phyloP scores from a whole-genome alignment of 2,329 filamentous ascomycete species.

The Paecilomyces dactylethromorphus region DNA sequence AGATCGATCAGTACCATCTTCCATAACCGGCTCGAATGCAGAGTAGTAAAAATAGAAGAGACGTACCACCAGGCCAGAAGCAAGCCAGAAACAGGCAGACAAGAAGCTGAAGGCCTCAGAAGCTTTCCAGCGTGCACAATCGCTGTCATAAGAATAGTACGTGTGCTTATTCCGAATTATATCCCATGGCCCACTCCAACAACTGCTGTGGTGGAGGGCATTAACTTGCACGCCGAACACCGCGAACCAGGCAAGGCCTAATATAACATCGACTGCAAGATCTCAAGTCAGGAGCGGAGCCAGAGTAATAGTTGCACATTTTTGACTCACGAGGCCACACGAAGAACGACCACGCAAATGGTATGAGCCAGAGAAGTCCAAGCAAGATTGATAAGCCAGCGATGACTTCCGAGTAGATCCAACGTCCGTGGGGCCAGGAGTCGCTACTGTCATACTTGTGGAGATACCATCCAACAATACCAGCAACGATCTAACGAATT shows the following conservation, averaged over 20 bases:
- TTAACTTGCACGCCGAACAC: neutral
- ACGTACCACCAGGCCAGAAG: constrained; percentile 50
- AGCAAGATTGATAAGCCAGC: constrained; percentile 63
- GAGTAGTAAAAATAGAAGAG: neutral
- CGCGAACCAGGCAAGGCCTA: constrained; percentile 47
- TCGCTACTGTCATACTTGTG: constrained; percentile 42
- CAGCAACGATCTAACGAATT: constrained; percentile 51
- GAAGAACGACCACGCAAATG: constrained; percentile 60
- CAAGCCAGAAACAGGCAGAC: constrained; percentile 64
- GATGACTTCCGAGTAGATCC: constrained; percentile 70
- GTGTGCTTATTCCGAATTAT: constrained; percentile 53
- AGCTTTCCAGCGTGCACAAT: constrained; percentile 66
- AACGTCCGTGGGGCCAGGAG: constrained; percentile 54
- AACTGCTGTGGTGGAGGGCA: neutral
- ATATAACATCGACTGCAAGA: constrained; percentile 53
- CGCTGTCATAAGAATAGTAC: constrained; percentile 19
- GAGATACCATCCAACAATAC: constrained; percentile 62
- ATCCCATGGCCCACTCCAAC: neutral
- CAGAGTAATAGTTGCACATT: neutral
- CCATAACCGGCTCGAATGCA: neutral
- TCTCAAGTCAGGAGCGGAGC: constrained; percentile 3
- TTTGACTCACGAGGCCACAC: constrained; percentile 52
- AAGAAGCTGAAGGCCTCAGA: constrained; percentile 66
- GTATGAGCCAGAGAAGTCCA: constrained; percentile 65
- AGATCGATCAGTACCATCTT: neutral